Evolutionary conservation across 2,329 filamentous ascomycete species (phyloP).

Genomic region (Neonectria coccinea): DNA sequence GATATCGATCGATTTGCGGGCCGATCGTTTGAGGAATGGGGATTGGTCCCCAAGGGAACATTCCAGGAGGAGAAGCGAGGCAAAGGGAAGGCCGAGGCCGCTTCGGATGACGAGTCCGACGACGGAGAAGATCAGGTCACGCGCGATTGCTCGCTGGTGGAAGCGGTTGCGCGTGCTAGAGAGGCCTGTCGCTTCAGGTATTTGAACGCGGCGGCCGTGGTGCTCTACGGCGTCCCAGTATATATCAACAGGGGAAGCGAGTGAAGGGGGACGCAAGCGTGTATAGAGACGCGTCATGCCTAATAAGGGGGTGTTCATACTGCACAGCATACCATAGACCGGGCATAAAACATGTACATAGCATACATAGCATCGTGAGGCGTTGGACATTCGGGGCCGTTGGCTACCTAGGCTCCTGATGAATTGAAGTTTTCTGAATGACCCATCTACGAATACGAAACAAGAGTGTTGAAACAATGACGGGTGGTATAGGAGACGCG

Average conservation of each 20-base stretch:
- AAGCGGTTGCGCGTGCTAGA: constrained; percentile 81
- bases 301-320: constrained; percentile 10
- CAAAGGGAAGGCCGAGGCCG: constrained; percentile 44
- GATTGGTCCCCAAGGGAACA: constrained; percentile 68
- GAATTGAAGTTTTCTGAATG: constrained; percentile 22
- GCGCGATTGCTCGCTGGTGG: constrained; percentile 72
- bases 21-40: constrained; percentile 86
- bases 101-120: constrained; percentile 44
- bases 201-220: constrained; percentile 92
- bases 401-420: constrained; percentile 21
- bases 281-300: constrained; percentile 12
- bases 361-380: constrained; percentile 33
- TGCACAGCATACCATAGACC: constrained; percentile 11
- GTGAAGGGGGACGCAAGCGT: constrained; percentile 27
- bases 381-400: constrained; percentile 32
- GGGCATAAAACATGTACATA: constrained; percentile 17
- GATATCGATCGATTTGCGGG: constrained; percentile 95
- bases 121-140: constrained; percentile 43
- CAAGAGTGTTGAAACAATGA: background rate
- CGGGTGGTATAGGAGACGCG: background rate
- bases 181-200: constrained; percentile 88
- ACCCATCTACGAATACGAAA: constrained; percentile 14
- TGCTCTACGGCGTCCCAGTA: constrained; percentile 94
- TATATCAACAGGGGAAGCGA: constrained; percentile 67
- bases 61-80: constrained; percentile 53